Conservation (phyloP, 495 filamentous ascomycete genomes). For the Lophiotrema nucula region DNA sequence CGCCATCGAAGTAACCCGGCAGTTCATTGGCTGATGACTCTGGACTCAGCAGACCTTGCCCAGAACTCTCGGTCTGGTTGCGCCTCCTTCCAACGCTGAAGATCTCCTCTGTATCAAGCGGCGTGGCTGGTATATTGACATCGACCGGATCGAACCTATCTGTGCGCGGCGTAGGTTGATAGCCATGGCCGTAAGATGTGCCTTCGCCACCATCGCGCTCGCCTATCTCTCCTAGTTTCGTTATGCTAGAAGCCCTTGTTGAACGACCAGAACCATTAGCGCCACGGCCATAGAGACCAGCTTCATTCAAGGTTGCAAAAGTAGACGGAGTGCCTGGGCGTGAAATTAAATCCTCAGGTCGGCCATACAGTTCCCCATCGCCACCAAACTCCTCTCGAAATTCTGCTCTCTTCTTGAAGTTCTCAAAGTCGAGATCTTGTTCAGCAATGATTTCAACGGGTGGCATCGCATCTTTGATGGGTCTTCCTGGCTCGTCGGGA, state of each 20-base stretch:
- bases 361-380: slow-evolving; percentile 26
- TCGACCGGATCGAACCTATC: slow-evolving; percentile 10
- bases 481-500: slow-evolving; percentile 8
- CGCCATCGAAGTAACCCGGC: no score
- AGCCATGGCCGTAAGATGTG: slow-evolving; percentile 1
- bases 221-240: slow-evolving; percentile 1
- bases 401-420: slow-evolving; percentile 21
- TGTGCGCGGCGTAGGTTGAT: not conserved
- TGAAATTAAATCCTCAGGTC: slow-evolving; percentile 19
- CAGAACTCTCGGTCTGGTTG: no score
- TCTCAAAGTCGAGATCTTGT: slow-evolving; percentile 27
- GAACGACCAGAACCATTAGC: not conserved
- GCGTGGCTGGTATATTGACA: slow-evolving; percentile 3
- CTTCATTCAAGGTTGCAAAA: slow-evolving; percentile 10
- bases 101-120: slow-evolving; percentile 2
- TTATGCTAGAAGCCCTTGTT: slow-evolving; percentile 11
- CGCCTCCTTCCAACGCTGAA: not conserved
- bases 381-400: slow-evolving; percentile 26
- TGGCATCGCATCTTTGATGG: not conserved
- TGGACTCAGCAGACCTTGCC: no score
- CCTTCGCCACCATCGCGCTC: not conserved
- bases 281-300: not conserved
- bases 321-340: slow-evolving; percentile 12
- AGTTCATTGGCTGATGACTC: no score
- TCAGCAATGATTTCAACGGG: slow-evolving; percentile 25